Evolutionary conservation across 495 filamentous ascomycete species (phyloP), one percentile per base, ranked within the genome.

Genomic region (Xylaria bambusicola): DNA sequence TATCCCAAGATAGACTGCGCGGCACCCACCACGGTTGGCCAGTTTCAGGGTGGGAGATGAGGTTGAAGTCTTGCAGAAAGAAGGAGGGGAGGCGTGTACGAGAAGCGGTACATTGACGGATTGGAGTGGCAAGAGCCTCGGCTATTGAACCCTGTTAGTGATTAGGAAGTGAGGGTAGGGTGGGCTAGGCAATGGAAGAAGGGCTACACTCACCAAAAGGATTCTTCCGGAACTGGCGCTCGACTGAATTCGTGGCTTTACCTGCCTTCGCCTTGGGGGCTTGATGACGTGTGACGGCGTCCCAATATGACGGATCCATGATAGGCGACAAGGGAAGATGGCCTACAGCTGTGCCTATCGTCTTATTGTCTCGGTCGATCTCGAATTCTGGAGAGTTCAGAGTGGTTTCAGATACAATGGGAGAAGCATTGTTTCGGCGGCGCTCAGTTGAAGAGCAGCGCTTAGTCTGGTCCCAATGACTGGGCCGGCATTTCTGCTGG

Each of bases 71-170:
- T 31, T 86, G 81, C 12, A 92, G 73, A 53, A 96, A 84, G 56
- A 75, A 82, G 3, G 61, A 74, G 0, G 92, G 92, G 1, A 93
- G 64, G 2, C 79, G 65, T 1, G 68, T 64, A 0, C 66, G 67
- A 7, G 89, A 88, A n/a, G 84, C 38, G 2, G 71, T 33, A 69
- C 90, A 95, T 60, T 70, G 66, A 29, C 92, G 84, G 15, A 84
- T 38, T 0, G 86, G 85, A 0, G 83, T 84, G 15, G 87, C 88
- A 6, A 97, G 81, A 10, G 87, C 85, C 18, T 77, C 75, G 17
- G 83, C 79, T 80, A 62, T 72, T 52, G 66, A 18, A 42, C 15
- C 9, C 20, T 15, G 38, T 54, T 9, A 60, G 75, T 73, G 62
- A 58, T 62, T 38, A 10, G 7, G 23, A 6, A 7, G 6, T 24